Percentiles rank a stretch among this genome's conserved stretches.
These are phyloP conservation scores for Xylaria venustula DNA, from an alignment of 495 filamentous ascomycete genomes.

Conservation along the genomic window DNA sequence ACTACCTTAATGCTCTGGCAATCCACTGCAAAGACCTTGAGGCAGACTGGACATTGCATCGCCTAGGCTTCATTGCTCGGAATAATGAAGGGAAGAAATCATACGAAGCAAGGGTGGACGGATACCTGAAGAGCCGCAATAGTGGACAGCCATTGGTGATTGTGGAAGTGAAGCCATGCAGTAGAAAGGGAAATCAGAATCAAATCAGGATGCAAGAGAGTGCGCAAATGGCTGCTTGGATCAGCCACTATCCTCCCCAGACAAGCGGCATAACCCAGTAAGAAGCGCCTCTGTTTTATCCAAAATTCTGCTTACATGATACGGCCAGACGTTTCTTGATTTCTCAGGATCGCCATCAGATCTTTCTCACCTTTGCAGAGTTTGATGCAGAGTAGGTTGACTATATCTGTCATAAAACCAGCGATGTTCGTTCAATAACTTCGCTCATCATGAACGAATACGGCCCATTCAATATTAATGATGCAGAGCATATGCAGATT, in stretches of 20 bases:
- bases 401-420: neutral
- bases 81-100: neutral
- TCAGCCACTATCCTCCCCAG: neutral
- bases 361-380: neutral
- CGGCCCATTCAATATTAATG: neutral
- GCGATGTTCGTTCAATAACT: neutral
- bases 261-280: no score
- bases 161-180: neutral
- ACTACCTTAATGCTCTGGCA: neutral
- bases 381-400: neutral
- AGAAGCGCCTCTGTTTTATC: no score
- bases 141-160: neutral
- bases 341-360: neutral
- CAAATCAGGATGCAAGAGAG: neutral
- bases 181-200: neutral
- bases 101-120: constrained; percentile 2
- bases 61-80: neutral
- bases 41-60: neutral
- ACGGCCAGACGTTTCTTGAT: neutral
- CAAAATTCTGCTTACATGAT: neutral
- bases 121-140: neutral
- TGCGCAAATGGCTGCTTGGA: neutral
- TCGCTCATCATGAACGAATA: neutral
- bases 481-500: neutral
- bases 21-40: neutral